Percentiles rank a stretch among this genome's conserved stretches.
Conservation (phyloP, 345 rosid genomes). For the Boechera divaricarpa region DNA sequence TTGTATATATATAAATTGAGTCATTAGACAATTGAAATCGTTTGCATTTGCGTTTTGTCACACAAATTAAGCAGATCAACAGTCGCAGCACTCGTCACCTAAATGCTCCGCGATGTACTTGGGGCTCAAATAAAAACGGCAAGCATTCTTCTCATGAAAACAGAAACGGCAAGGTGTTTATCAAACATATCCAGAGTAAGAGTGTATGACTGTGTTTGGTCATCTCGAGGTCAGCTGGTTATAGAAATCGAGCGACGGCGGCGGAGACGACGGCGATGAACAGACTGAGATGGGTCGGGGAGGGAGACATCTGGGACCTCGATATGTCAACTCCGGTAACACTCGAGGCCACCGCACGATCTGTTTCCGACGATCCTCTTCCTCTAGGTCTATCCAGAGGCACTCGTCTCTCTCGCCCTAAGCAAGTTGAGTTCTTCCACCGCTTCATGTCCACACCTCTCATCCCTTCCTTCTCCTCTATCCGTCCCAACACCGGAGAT, state of each 20-base stretch:
- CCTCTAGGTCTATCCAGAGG: slow-evolving; percentile 87
- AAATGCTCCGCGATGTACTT: neutral
- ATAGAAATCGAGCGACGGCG: slow-evolving; percentile 20
- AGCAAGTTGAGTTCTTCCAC: slow-evolving; percentile 84
- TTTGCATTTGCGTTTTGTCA: slow-evolving; percentile 1
- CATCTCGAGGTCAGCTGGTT: slow-evolving; percentile 37
- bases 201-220: slow-evolving; percentile 22
- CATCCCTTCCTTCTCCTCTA: slow-evolving; percentile 66
- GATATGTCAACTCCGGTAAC: slow-evolving; percentile 80
- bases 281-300: slow-evolving; percentile 81
- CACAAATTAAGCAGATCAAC: neutral
- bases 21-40: neutral
- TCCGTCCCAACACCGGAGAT: slow-evolving; percentile 4
- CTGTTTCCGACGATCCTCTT: slow-evolving; percentile 68
- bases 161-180: neutral
- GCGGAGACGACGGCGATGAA: slow-evolving; percentile 54
- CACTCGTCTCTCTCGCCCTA: slow-evolving; percentile 68
- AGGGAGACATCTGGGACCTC: slow-evolving; percentile 85
- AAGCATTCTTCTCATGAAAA: too few species aligned
- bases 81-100: slow-evolving; percentile 3
- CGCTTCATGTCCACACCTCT: slow-evolving; percentile 82
- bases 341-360: slow-evolving; percentile 71
- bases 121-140: neutral
- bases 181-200: neutral
- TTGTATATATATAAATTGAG: too few species aligned